Base-by-base conservation (phyloP, 73 alveolate species). In the Durusdinium trenchii region DNA sequence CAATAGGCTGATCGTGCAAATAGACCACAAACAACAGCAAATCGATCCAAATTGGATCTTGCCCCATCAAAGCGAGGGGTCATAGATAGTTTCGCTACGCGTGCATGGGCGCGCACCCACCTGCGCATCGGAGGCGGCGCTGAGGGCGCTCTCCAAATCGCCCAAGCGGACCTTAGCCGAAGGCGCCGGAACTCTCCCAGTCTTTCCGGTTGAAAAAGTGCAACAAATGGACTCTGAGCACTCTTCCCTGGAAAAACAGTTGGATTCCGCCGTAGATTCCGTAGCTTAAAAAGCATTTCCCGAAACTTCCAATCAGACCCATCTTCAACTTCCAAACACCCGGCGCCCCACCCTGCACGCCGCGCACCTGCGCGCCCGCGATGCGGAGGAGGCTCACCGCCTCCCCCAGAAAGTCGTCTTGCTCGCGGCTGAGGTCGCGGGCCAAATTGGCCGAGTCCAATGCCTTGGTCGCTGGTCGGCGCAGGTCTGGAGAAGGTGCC, bases 321-420 rank as follows among this genome's bases (percentile, higher is more conserved):
- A 16, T 57, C 69, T 16, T 23, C 69, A 12, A 57, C 69, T 23
- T 57, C 69, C 69, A 57, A 57, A 57, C 23, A 12, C 69, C 69
- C 69, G 69, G 69, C 12, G 12, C 12, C 23, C 69, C 12, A 57
- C 12, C 69, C 69, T 23, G 69, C 12, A 57, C 23, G 69, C 23
- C 32, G 23, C 69, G 23, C 69, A 57, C 85, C 85, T 73, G 85
- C 54, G 85, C 85, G 28, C 85, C 85, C 54, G 42, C 35, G 52
- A 73, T 73, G 38, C 85, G 85, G 20, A 73, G 52, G 9, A 73
- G 40, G 30, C 85, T 73, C 85, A 73, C 85, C 85, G 85, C 85
- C 30, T 73, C 85, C 52, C n/a, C 54, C 85, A 73, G 51, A 20
- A 38, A 48, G 85, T 73, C 85, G 60, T 76, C 87, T 42, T 76